Evolutionary conservation across 805 yeast genomes (phyloP).

Genomic region (Metschnikowia matae): DNA sequence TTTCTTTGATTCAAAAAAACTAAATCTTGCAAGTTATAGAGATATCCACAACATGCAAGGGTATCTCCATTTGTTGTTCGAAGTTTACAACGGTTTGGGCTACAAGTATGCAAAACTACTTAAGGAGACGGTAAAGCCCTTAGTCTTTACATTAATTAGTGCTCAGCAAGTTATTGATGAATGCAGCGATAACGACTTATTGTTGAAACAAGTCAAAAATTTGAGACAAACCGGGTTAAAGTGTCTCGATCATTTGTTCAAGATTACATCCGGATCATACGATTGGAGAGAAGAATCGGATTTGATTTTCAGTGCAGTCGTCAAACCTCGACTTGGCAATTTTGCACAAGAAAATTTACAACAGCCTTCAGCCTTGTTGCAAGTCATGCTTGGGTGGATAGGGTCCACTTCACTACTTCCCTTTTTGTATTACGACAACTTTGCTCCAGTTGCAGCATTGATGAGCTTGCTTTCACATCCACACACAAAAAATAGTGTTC

Average conservation of each 20-base stretch:
- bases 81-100: constrained; percentile 57
- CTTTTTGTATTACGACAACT: constrained; percentile 54
- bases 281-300: constrained; percentile 53
- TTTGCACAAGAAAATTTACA: constrained; percentile 79
- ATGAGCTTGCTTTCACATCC: constrained; percentile 49
- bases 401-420: constrained; percentile 39
- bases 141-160: constrained; percentile 50
- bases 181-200: constrained; percentile 11
- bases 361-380: constrained; percentile 75
- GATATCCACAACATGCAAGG: constrained; percentile 56
- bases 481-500: constrained; percentile 65
- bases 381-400: constrained; percentile 56
- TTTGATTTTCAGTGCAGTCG: constrained; percentile 48
- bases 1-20: constrained; percentile 5
- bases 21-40: constrained; percentile 11
- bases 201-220: constrained; percentile 48
- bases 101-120: constrained; percentile 48
- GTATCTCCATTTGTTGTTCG: constrained; percentile 56
- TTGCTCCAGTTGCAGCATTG: constrained; percentile 51
- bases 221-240: constrained; percentile 68
- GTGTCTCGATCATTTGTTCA: constrained; percentile 55
- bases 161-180: constrained; percentile 44
- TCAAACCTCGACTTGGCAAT: constrained; percentile 59
- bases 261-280: constrained; percentile 44
- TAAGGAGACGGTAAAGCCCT: constrained; percentile 50